A percentile compares a stretch with the other conserved stretches of the same genome.
Conservation (phyloP, 106 monocot genomes). For the Acanthochlamys bracteata region DNA sequence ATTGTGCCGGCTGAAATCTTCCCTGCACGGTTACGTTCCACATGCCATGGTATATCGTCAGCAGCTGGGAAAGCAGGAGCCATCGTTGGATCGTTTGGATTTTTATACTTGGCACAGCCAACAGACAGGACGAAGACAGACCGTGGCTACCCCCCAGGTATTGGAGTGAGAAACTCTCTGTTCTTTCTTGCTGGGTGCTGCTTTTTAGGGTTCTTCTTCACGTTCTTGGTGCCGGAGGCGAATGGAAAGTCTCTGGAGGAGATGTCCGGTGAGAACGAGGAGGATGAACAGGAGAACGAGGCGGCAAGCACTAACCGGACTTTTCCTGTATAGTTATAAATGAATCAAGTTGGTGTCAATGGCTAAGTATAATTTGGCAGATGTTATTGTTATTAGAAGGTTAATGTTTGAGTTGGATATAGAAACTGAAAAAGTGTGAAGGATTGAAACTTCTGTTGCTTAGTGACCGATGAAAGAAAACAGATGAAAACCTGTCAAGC, state of each 20-base stretch:
- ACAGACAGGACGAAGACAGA: conserved; percentile 27
- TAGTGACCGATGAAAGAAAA: no score
- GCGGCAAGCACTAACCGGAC: neutral
- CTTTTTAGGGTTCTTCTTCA: conserved; percentile 32
- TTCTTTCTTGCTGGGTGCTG: conserved; percentile 34
- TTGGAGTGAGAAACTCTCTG: conserved; percentile 41
- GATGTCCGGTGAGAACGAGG: conserved; percentile 32
- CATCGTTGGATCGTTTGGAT: conserved; percentile 25
- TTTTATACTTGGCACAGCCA: conserved; percentile 21
- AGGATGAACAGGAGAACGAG: conserved; percentile 8
- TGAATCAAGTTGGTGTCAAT: no score
- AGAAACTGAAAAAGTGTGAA: no score
- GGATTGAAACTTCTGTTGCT: no score
- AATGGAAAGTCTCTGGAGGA: conserved; percentile 21
- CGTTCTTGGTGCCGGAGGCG: conserved; percentile 40
- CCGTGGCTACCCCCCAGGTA: conserved; percentile 29
- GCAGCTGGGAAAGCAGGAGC: conserved; percentile 59
- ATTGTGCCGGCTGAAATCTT: conserved; percentile 64
- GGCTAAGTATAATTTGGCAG: no score
- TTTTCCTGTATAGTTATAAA: neutral
- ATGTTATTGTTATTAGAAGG: no score
- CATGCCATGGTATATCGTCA: conserved; percentile 49
- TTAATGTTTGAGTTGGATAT: no score
- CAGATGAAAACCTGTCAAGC: no score
- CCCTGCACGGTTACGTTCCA: conserved; percentile 48